Base-by-base conservation (phyloP, 768 basidiomycete species). In the Boletus pseudo-olivaceus region DNA sequence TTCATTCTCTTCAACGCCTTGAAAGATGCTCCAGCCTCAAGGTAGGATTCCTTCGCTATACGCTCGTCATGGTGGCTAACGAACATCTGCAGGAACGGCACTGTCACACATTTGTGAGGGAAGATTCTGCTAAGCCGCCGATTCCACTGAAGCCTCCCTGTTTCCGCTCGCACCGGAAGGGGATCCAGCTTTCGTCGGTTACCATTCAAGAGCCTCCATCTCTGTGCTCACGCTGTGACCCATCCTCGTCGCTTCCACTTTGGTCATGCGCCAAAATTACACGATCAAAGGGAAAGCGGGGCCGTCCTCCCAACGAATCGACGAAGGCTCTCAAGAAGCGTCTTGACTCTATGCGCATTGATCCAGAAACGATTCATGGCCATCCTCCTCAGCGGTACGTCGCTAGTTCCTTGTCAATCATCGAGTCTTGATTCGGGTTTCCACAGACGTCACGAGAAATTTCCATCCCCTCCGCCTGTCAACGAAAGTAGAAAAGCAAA, bases 261-360 rank as follows among this genome's bases (percentile, higher is more conserved):
- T 57, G 55, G 49, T 49, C 55, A 1, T 61, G 59, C n/a, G 46
- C 60, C 49, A 61, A 61, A 40, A 61, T 62, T n/a, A 49, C 52
- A 20, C 33, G 52, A 42, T 57, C 60, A 23, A 43, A n/a, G n/a
- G 39, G 10, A 39, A 61, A 57, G 49, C 47, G 19, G 10, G 40
- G 54, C 29, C 49, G 51, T 3, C 19, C 34, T 17, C 19, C 23
- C 32, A 20, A 27, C 10, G 49, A 17, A 33, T 45, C 49, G 20
- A 60, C 26, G 3, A 60, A 37, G 41, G 39, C 29, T 38, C 54
- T 61, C 15, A 56, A 52, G 44, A 45, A 38, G 33, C 49, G 48
- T 19, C 48, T 61, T 32, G 41, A 53, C 30, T 47, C 54, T 15
- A 45, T 57, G 35, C 12, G 4, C 15, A 53, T 57, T 26, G 35